Percentiles rank a stretch among this genome's conserved stretches.
phyloP scores from a whole-genome alignment of 306 rosid species.

The Cucurbita argyrosperma region DNA sequence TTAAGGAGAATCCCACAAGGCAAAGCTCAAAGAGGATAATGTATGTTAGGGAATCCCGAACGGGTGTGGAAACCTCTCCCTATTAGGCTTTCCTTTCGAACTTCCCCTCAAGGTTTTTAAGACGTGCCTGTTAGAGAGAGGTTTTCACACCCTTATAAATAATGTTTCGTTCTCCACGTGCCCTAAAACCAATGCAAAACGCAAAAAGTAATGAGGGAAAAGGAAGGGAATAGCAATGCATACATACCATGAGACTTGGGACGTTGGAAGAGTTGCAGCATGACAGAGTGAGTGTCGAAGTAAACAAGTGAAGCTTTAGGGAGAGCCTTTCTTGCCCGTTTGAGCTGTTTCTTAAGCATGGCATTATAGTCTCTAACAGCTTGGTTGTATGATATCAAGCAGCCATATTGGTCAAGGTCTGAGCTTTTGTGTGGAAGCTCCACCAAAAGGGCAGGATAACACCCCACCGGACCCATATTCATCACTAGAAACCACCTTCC shows the following conservation, averaged over 20 bases:
- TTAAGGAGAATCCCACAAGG: too few relatives aligned
- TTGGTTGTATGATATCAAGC: constrained; percentile 47
- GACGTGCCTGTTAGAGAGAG: too few relatives aligned
- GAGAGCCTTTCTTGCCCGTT: constrained; percentile 26
- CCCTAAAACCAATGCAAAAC: background rate
- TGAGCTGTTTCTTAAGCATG: constrained; percentile 26
- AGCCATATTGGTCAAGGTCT: constrained; percentile 60
- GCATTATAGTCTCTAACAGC: constrained; percentile 48
- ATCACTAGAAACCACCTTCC: constrained; percentile 54
- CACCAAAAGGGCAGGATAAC: constrained; percentile 51
- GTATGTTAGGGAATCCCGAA: too few relatives aligned
- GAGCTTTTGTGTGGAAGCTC: constrained; percentile 35
- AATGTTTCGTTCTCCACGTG: background rate
- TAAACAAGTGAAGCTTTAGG: constrained; percentile 41
- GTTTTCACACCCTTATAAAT: too few relatives aligned
- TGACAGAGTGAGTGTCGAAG: constrained; percentile 40
- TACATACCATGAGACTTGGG: constrained; percentile 44
- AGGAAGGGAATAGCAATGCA: background rate
- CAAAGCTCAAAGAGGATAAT: too few relatives aligned
- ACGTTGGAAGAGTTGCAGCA: constrained; percentile 48
- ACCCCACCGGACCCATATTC: constrained; percentile 76
- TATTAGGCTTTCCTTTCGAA: too few relatives aligned
- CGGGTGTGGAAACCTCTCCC: too few relatives aligned
- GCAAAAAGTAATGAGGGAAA: background rate
- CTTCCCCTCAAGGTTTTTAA: too few relatives aligned